Evolutionary conservation across 1,284 basidiomycete species (phyloP).

Genomic region (Bondarzewia mesenterica): DNA sequence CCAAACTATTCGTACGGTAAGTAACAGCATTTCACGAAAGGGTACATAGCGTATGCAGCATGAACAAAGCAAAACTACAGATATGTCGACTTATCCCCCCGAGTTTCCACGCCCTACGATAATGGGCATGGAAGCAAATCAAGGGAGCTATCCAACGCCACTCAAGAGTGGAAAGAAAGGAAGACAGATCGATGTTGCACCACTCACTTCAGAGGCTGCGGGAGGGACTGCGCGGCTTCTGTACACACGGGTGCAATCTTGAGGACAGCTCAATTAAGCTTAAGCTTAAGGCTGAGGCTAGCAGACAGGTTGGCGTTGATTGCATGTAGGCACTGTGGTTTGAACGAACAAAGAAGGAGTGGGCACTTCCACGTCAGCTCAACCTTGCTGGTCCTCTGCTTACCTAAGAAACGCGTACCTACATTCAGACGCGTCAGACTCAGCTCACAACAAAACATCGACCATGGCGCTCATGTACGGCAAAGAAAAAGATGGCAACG

Average conservation of each 20-base stretch:
- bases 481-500: constrained; percentile 56
- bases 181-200: constrained; percentile 9
- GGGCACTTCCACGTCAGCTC: background rate
- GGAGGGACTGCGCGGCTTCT: constrained; percentile 10
- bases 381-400: background rate
- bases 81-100: too few species aligned
- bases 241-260: constrained; percentile 13
- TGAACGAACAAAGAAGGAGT: background rate
- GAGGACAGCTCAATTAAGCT: too few species aligned
- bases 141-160: constrained; percentile 5
- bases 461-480: constrained; percentile 60
- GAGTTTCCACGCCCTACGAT: constrained; percentile 3
- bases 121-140: background rate
- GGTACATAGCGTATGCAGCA: too few species aligned
- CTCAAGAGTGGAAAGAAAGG: background rate
- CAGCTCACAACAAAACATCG: background rate
- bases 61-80: too few species aligned
- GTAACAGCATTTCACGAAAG: too few species aligned
- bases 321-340: too few species aligned
- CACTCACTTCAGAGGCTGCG: constrained; percentile 14
- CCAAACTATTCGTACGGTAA: too few species aligned
- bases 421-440: background rate
- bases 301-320: too few species aligned
- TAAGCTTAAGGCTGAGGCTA: too few species aligned
- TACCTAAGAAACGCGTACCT: constrained; percentile 11